Base-by-base conservation (phyloP, 2,329 filamentous ascomycete species). In the Aureobasidium vineae region DNA sequence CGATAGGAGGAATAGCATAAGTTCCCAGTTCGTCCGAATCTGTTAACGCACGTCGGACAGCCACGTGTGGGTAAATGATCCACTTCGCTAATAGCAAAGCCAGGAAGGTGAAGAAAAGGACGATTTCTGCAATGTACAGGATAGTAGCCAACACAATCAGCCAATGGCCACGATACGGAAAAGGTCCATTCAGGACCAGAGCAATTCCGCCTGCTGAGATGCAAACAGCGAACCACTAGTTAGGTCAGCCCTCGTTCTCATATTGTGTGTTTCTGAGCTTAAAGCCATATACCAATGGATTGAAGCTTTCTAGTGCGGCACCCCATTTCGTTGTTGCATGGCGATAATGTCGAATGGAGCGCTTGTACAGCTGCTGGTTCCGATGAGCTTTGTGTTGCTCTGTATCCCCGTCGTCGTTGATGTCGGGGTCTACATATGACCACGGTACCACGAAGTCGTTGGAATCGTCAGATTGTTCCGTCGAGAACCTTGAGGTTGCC, bases 311-410 rank as follows among this genome's bases (percentile, higher is more conserved):
- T 23, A 68, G 33, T 1, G 64, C 40, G 11, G 64, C 38, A 21
- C 67, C 67, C 67, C 67, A 68, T 64, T 68, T 66, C n/a, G 67
- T 41, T 5, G 63, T 68, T 23, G 67, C 67, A 66, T 68, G 67
- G 26, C 56, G 45, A 49, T 66, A 68, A 28, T 68, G 56, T 16
- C 64, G 31, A 41, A 68, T 68, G 36, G 67, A 66, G 1, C 67
- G 67, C 52, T 66, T 68, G 26, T 31, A 23, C 21, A 68, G 43
- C 31, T 19, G 6, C 19, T 68, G 67, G 15, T 64, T 64, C 54
- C 67, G 38, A 21, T 40, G 67, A 38, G 54, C 33, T 33, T 68
- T 68, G 67, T 66, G 67, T 43, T 66, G 67, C 36, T 66, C 63
- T n/a, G 67, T 68, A 40, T 56, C 49, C 49, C 19, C 63, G 38